Conservation (phyloP, 1,284 basidiomycete genomes). For the Rhodotorula glutinis region DNA sequence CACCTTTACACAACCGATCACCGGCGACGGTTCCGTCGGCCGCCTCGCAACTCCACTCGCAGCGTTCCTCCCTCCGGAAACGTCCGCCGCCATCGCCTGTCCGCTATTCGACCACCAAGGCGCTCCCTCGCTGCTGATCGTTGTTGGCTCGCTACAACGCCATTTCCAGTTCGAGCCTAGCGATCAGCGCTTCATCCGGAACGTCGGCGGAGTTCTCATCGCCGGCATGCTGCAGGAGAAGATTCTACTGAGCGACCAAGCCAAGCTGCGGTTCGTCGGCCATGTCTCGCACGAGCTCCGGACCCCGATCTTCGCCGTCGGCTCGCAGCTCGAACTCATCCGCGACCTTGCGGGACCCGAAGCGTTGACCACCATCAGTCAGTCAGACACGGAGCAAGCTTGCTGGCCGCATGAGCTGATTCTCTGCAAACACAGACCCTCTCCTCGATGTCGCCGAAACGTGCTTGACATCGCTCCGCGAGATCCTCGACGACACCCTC, state of each 20-base stretch:
- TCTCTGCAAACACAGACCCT: not conserved
- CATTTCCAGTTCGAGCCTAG: constrained; percentile 12
- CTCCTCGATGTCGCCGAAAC: constrained; percentile 26
- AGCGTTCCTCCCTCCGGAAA: not conserved
- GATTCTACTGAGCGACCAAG: constrained; percentile 37
- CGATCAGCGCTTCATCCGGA: constrained; percentile 13
- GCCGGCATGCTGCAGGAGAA: constrained; percentile 30
- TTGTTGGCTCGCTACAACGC: constrained; percentile 6
- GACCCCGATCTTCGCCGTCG: constrained; percentile 44
- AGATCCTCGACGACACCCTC: constrained; percentile 29
- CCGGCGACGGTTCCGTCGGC: not conserved
- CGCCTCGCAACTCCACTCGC: not conserved
- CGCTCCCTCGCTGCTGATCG: constrained; percentile 17
- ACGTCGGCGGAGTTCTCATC: constrained; percentile 8
- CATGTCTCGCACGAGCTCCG: constrained; percentile 44
- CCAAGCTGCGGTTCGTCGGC: constrained; percentile 41
- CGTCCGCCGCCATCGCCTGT: constrained; percentile 3
- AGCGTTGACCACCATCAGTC: constrained; percentile 6
- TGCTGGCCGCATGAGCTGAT: not conserved
- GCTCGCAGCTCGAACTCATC: constrained; percentile 41
- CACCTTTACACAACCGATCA: not conserved
- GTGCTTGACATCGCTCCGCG: constrained; percentile 14
- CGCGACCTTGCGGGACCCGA: constrained; percentile 12
- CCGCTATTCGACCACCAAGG: constrained; percentile 32
- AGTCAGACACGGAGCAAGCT: not conserved